Evolutionary conservation across 352 stramenopile genomes (phyloP).

Genomic region (Phytopythium boreale): DNA sequence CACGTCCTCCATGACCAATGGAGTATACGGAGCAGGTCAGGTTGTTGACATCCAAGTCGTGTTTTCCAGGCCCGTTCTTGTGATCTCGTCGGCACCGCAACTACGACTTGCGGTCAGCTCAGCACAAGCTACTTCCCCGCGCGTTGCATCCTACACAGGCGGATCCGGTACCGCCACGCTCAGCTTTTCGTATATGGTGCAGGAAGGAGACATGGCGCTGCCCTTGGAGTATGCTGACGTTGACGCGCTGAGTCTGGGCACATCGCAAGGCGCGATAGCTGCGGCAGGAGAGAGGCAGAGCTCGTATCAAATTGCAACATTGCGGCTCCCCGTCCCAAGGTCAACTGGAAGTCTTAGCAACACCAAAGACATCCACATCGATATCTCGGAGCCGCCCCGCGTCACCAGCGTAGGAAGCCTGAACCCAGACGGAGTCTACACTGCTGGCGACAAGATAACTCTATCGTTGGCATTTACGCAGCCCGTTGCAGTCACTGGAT

Average conservation of each 20-base stretch:
- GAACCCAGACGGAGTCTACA: constrained; percentile 55
- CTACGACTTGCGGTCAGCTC: constrained; percentile 45
- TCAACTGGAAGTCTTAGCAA: constrained; percentile 56
- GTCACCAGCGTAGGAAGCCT: constrained; percentile 45
- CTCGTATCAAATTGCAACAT: constrained; percentile 29
- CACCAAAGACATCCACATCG: constrained; percentile 61
- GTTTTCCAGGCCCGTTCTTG: constrained; percentile 51
- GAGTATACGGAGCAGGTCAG: constrained; percentile 59
- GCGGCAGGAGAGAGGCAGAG: constrained; percentile 13
- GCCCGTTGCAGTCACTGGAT: constrained; percentile 43
- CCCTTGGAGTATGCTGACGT: constrained; percentile 54
- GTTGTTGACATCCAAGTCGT: constrained; percentile 42
- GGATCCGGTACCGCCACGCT: constrained; percentile 39
- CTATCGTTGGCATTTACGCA: constrained; percentile 47
- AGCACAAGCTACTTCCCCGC: constrained; percentile 5
- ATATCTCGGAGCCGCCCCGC: constrained; percentile 49
- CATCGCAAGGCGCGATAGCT: constrained; percentile 15
- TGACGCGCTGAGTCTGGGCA: constrained; percentile 39
- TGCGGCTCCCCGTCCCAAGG: constrained; percentile 38
- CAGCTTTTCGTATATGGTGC: constrained; percentile 33
- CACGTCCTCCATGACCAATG: constrained; percentile 37
- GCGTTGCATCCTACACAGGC: constrained; percentile 1
- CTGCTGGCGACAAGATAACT: constrained; percentile 41
- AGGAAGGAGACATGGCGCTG: constrained; percentile 48
- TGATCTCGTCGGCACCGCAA: constrained; percentile 20